Percentiles rank a stretch among this genome's conserved stretches.
Evolutionary conservation across 2,329 filamentous ascomycete species (phyloP).

Genomic region (Colletotrichum plurivorum): DNA sequence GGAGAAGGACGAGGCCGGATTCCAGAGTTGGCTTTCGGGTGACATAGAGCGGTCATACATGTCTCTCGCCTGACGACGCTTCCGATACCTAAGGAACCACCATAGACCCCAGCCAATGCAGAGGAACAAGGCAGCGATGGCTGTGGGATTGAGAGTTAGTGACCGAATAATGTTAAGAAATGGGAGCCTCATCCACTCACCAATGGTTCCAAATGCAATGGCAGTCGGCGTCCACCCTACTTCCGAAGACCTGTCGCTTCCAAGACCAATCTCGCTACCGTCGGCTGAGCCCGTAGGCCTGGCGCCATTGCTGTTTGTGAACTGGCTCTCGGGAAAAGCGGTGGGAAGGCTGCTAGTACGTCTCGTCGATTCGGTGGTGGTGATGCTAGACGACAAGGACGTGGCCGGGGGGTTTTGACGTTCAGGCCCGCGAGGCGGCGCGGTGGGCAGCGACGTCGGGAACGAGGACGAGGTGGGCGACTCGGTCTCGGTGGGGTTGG

Average conservation of each 20-base stretch:
- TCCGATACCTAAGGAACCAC: constrained; percentile 36
- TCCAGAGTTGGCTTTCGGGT: constrained; percentile 17
- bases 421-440: background rate
- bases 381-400: background rate
- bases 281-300: constrained; percentile 7
- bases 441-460: constrained; percentile 4
- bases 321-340: constrained; percentile 14
- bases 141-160: background rate
- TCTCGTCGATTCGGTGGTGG: constrained; percentile 12
- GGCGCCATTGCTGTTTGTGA: background rate
- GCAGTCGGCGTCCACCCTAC: constrained; percentile 35
- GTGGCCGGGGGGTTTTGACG: constrained; percentile 1
- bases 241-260: constrained; percentile 10
- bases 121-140: constrained; percentile 32
- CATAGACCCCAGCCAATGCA: constrained; percentile 33
- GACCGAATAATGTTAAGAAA: background rate
- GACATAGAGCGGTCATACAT: constrained; percentile 17
- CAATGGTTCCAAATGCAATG: constrained; percentile 39
- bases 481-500: constrained; percentile 15
- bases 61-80: constrained; percentile 18
- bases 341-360: constrained; percentile 1
- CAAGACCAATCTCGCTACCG: constrained; percentile 26
- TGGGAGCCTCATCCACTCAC: background rate
- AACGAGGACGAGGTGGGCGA: background rate
- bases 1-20: constrained; percentile 25